Evolutionary conservation across 352 stramenopile genomes (phyloP), one percentile per base, ranked within the genome.

Genomic region (Aphanomyces astaci): DNA sequence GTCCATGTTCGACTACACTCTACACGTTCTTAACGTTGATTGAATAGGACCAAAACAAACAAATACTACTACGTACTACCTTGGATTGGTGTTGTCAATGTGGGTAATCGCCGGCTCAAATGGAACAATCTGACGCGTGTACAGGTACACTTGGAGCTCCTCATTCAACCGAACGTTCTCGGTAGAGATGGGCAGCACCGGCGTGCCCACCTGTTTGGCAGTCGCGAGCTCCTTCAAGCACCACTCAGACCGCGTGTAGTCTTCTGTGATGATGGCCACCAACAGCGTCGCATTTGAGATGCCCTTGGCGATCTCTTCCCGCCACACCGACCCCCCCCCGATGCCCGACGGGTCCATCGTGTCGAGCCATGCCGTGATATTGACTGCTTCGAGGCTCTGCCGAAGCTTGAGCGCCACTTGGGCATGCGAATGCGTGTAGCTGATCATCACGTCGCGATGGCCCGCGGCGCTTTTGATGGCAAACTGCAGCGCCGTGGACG

Each of bases 371-470:
- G 78, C 80, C 3, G 80, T 88, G 40, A 88, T 84, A 62, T 86
- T 88, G 32, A 75, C 72, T 11, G 79, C 77, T 66, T 88, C 80
- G 7, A 88, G 31, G 24, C 72, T 81, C 65, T 82, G 83, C 25
- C 79, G 78, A 27, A 87, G 71, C 65, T 82, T 82, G 27, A 76
- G 75, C 3, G 83, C 85, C 72, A 94, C 92, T 57, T 88, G 78
- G 36, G 73, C 71, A 63, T 91, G 84, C 19, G 86, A 90, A 70
- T 92, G 86, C 22, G 86, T 92, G 75, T 94, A 94, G 66, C 80
- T 90, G 71, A 94, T 94, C 84, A 94, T 92, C 15, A 94, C 86
- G 51, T 94, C 86, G 31, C 86, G 86, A 39, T 87, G 84, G 4
- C 86, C 86, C 0, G 84, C 84, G 25, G 78, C 82, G 28, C 80